Evolutionary conservation across 441 rosid genomes (phyloP).

Genomic region (Erodium moschatum): DNA sequence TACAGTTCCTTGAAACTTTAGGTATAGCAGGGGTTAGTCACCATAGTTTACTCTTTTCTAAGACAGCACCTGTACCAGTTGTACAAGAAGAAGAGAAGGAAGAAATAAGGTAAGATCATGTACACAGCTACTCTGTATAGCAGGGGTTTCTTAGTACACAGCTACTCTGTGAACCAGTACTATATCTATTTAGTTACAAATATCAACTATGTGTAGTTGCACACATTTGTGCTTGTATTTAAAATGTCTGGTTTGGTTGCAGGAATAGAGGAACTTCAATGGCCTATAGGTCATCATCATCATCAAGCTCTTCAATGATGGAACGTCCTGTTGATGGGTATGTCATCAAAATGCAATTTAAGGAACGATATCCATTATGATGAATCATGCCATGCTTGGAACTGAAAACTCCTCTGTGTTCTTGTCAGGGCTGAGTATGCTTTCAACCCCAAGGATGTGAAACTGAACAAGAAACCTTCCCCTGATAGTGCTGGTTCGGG

Average conservation of each 20-base stretch:
- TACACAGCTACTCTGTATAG: background rate
- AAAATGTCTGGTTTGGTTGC: constrained; percentile 19
- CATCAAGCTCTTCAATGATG: constrained; percentile 31
- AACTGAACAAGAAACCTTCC: constrained; percentile 36
- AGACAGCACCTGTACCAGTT: constrained; percentile 53
- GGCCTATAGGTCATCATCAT: constrained; percentile 26
- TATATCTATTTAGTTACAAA: too few relatives aligned
- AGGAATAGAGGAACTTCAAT: constrained; percentile 36
- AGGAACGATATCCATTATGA: background rate
- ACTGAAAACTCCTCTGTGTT: background rate
- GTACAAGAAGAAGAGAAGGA: constrained; percentile 49
- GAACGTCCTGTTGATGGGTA: constrained; percentile 58
- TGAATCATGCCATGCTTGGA: background rate
- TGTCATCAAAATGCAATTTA: constrained; percentile 2
- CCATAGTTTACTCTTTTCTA: constrained; percentile 89
- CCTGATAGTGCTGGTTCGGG: constrained; percentile 26
- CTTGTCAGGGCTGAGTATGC: constrained; percentile 62
- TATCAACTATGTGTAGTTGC: too few relatives aligned
- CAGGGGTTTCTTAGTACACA: background rate
- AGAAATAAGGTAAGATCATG: constrained; percentile 40
- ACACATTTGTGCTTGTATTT: background rate
- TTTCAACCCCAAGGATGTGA: constrained; percentile 74
- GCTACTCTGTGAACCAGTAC: background rate
- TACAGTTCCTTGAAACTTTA: constrained; percentile 57
- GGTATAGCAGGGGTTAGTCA: constrained; percentile 93